Base-by-base conservation (phyloP, 176 grass and related monocot genomes). In the Typha latifolia region DNA sequence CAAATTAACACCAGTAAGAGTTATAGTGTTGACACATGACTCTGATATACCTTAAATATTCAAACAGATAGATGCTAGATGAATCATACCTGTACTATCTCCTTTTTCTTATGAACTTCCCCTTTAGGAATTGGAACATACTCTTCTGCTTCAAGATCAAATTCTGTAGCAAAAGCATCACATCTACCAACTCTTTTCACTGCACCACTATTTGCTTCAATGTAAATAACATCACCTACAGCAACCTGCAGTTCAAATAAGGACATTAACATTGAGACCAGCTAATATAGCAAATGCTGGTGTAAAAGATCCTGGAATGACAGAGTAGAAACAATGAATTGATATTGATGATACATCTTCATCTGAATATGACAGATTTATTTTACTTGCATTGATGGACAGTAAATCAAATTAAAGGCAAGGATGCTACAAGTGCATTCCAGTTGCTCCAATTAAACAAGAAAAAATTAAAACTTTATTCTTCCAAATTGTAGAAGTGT, bases 131-230 rank as follows among this genome's bases (percentile, higher is more conserved):
- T 89, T 27, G 89, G 94, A 61, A 99, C 94, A 82, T 99, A 99
- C 70, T 99, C 94, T 61, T 99, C 89, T 34, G 94, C 94, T 79
- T 99, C 94, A 71, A 99, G 89, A 85, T 99, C 94, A 18, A 78
- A 99, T 82, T 99, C 89, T 61, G 94, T 99, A 70, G 89, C 94
- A 79, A 93, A 99, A 81, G 94, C 74, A 93, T 93, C 94, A 80
- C 94, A 99, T 84, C 94, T 86, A 77, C 94, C 94, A 5, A 99
- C 94, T 90, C 94, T 92, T 76, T 93, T 99, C 71, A 99, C 94
- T 37, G 94, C 94, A 73, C 89, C 86, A 66, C 94, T 99, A 80
- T 90, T 99, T 72, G 86, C 69, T 89, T 99, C 94, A 1, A 99
- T 90, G 70, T 99, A 99, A 80, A 99, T 99, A 77, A 99, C 94